Evolutionary conservation across 179 eudicot genomes (phyloP), one percentile per base, ranked within the genome.

Genomic region (Nepenthes alata): DNA sequence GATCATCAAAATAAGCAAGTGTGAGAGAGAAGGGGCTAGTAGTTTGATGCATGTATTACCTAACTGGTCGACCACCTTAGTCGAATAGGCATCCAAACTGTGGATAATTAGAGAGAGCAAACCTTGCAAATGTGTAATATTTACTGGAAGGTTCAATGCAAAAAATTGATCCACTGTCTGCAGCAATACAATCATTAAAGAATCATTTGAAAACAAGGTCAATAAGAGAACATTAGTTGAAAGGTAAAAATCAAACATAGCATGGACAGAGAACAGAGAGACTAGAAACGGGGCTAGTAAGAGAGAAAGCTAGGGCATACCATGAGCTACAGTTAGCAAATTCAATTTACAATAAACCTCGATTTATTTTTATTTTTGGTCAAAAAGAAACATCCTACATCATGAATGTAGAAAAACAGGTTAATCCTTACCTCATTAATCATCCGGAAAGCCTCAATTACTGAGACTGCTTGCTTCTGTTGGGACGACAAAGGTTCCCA

Each of bases 81-180:
- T 64, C 77, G 83, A 56, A 78, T 88, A 91, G 67, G 85, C 62
- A 58, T 91, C 89, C 80, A 91, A 71, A 77, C 89, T 78, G 74
- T 91, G 96, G 73, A 86, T 79, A 58, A 89, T 66, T 64, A 85
- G 67, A 14, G 95, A 91, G 11, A 91, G 82, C 63, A 91, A 69
- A 65, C 96, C 96, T 72, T 86, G 96, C 59, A 88, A 70, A 75
- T 91, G 98, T 35, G 91, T 79, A 69, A 84, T 80, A 72, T 83
- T 89, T 83, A 88, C 60, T n/a, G 98, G 96, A 71, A 91, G 91
- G 41, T 73, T 86, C 83, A 87, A 70, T 61, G 82, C 81, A 59
- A 91, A 91, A 63, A 91, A 81, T 65, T 88, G 98, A 73, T 81
- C 96, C 66, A 82, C 86, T 1, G 98, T 88, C 98, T 91, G 91